Evolutionary conservation across 352 stramenopile species (phyloP).

Genomic region (Phytophthora sp.): DNA sequence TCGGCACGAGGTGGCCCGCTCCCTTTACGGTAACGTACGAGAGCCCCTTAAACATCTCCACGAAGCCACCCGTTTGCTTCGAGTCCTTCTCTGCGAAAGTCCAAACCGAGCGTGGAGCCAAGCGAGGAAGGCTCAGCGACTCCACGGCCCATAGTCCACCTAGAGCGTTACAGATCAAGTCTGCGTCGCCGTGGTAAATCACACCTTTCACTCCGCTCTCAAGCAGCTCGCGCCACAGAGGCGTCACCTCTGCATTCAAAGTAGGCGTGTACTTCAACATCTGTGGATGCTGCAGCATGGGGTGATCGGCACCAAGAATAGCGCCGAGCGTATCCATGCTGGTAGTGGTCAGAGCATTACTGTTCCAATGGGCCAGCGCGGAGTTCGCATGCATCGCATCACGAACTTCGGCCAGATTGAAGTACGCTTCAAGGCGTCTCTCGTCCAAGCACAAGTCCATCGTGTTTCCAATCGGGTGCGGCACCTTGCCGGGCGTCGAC

Average conservation of each 20-base stretch:
- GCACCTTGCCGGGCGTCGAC: conserved; percentile 30
- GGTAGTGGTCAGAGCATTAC: conserved; percentile 51
- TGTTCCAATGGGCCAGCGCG: conserved; percentile 47
- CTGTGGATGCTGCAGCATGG: conserved; percentile 36
- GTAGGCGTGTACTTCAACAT: conserved; percentile 60
- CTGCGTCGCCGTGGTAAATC: conserved; percentile 80
- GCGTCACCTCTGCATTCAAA: conserved; percentile 53
- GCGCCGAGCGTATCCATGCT: conserved; percentile 40
- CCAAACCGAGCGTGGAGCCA: conserved; percentile 51
- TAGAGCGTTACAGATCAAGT: conserved; percentile 76
- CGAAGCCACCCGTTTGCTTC: conserved; percentile 84
- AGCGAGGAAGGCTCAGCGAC: conserved; percentile 54
- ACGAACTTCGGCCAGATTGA: conserved; percentile 72
- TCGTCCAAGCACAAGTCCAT: conserved; percentile 73
- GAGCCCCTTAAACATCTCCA: conserved; percentile 83
- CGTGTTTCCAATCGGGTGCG: conserved; percentile 76
- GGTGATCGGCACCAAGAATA: conserved; percentile 42
- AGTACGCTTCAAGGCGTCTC: conserved; percentile 66
- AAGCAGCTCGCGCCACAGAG: conserved; percentile 66
- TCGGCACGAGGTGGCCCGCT: conserved; percentile 90
- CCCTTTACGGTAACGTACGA: conserved; percentile 92
- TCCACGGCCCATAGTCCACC: conserved; percentile 74
- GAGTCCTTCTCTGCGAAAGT: conserved; percentile 35
- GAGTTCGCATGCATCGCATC: conserved; percentile 78
- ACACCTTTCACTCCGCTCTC: conserved; percentile 50